Evolutionary conservation across 192 early-diverging fungal species (phyloP), one percentile per base, ranked within the genome.

Genomic region (Coemansia sp.): DNA sequence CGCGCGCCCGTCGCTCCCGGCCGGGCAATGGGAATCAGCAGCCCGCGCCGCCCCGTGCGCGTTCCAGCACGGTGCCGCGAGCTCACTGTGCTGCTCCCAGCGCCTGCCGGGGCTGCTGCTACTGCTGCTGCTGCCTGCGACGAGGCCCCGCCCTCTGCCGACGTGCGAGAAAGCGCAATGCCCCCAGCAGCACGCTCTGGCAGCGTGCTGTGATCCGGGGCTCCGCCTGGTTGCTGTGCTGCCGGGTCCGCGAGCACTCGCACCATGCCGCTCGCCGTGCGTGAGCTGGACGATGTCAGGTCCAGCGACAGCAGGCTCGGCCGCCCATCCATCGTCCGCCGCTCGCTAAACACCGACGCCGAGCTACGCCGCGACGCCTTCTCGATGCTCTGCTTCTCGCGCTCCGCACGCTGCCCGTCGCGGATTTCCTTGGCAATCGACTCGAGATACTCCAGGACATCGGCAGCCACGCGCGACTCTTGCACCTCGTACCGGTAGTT

Each of bases 401-500:
- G 59, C 33, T 56, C 62, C 3, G 56, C 60, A 18, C 60, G 64
- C 60, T 78, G 62, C 16, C 67, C 59, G 19, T 73, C 69, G 44
- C 75, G 79, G 4, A 83, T 79, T 26, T 87, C 85, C 20, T 87
- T 82, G 39, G 85, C 82, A 17, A 88, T 71, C 39, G 82, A 78
- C 28, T 82, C 69, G 3, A 88, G 71, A 58, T 93, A 92, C 42
- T 81, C 78, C 42, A 79, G 79, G 11, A 95, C 78, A 16, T 91
- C 91, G 13, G 79, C 71, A 5, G 79, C 53, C 36, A 95, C 62
- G 4, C 77, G 49, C 10, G 75, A 52, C 51, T 98, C 94, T 21
- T 83, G 85, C 10, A 90, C 86, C 54, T 98, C 94, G 60, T 93
- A 98, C 13, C 84, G 76, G 59, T 98, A 98, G 31, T 78, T 69